These are phyloP conservation scores for Tricladium varicosporioides DNA, from an alignment of 2,329 filamentous ascomycete genomes.

Conservation along the genomic window DNA sequence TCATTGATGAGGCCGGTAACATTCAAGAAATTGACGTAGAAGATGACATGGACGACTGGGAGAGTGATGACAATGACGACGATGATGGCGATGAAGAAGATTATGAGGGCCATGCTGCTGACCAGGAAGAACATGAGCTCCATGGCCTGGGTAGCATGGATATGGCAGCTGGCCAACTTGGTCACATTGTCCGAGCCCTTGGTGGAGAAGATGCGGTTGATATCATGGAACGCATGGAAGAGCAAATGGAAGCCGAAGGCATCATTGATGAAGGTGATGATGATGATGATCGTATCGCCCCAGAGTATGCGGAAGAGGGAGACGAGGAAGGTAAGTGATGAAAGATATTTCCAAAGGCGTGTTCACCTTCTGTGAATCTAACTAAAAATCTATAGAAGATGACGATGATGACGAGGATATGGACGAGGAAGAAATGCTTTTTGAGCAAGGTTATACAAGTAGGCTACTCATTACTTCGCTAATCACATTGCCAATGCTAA, in stretches of 20 bases:
- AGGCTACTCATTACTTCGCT: slow-evolving; percentile 33
- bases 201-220: slow-evolving; percentile 33
- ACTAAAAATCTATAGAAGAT: slow-evolving; percentile 47
- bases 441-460: slow-evolving; percentile 59
- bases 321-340: slow-evolving; percentile 55
- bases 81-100: slow-evolving; percentile 48
- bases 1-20: slow-evolving; percentile 63
- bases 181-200: slow-evolving; percentile 55
- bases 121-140: slow-evolving; percentile 49
- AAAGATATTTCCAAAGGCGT: neutral
- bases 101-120: slow-evolving; percentile 55
- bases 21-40: slow-evolving; percentile 48
- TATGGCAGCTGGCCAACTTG: slow-evolving; percentile 41
- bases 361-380: slow-evolving; percentile 3
- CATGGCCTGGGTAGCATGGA: slow-evolving; percentile 42
- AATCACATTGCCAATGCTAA: slow-evolving; percentile 4
- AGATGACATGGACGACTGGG: slow-evolving; percentile 60
- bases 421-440: slow-evolving; percentile 64
- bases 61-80: slow-evolving; percentile 57
- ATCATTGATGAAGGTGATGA: slow-evolving; percentile 51
- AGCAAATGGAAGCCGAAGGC: slow-evolving; percentile 37
- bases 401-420: slow-evolving; percentile 69
- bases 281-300: slow-evolving; percentile 41
- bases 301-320: slow-evolving; percentile 53
- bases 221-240: slow-evolving; percentile 40